These are phyloP conservation scores for Penicillium sclerotiorum DNA, from an alignment of 2,329 filamentous ascomycete genomes.

Conservation along the genomic window DNA sequence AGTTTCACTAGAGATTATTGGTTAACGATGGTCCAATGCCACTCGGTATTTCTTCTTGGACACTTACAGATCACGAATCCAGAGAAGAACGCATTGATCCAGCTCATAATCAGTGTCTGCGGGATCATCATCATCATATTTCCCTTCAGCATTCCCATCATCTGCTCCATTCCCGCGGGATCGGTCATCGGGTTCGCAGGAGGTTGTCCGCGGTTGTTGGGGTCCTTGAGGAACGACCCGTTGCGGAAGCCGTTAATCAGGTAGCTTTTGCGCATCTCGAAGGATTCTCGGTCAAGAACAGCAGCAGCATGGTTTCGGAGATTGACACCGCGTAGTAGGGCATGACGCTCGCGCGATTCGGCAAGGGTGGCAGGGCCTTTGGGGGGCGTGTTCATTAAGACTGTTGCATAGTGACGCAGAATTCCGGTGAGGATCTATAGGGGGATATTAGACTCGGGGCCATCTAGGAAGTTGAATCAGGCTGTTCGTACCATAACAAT, in stretches of 20 bases:
- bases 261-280: conserved; percentile 77
- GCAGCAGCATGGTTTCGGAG: conserved; percentile 82
- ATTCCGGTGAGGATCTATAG: conserved; percentile 83
- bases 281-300: conserved; percentile 75
- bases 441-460: neutral
- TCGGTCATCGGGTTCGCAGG: conserved; percentile 94
- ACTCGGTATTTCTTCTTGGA: conserved; percentile 19
- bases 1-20: conserved; percentile 71
- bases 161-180: conserved; percentile 95
- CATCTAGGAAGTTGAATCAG: neutral
- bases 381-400: conserved; percentile 82
- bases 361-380: conserved; percentile 70
- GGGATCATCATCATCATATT: conserved; percentile 99
- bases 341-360: conserved; percentile 75
- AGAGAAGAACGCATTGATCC: conserved; percentile 99
- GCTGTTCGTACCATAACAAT: conserved; percentile 78
- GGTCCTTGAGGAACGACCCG: conserved; percentile 86
- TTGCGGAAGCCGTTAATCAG: conserved; percentile 80
- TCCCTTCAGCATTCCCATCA: conserved; percentile 99
- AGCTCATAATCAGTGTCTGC: conserved; percentile 98
- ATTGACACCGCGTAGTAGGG: conserved; percentile 79
- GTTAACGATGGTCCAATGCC: neutral
- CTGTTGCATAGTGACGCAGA: conserved; percentile 91
- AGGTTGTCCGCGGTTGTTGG: conserved; percentile 80
- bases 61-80: conserved; percentile 90